Evolutionary conservation across 257 asterid genomes (phyloP).

Genomic region (Solanum verrucosum): DNA sequence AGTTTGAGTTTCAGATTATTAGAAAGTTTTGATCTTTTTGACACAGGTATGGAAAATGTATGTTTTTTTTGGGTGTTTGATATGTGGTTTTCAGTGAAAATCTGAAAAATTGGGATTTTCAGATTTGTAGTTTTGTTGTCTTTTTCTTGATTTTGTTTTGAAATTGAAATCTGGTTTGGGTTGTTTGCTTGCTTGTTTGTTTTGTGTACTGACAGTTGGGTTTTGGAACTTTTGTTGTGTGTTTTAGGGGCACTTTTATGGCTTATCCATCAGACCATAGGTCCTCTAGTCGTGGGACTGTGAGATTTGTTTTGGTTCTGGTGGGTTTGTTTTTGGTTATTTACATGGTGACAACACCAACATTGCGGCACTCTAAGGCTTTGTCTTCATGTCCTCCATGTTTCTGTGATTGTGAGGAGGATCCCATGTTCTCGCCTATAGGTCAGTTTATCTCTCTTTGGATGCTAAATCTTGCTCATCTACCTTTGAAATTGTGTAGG

Average conservation of each 20-base stretch:
- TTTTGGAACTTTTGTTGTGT: not conserved
- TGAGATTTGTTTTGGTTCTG: constrained; percentile 7
- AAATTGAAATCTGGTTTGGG: not conserved
- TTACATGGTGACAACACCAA: constrained; percentile 6
- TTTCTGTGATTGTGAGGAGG: constrained; percentile 27
- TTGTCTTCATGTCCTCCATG: constrained; percentile 22
- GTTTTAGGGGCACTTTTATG: constrained; percentile 15
- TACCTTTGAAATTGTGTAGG: not conserved
- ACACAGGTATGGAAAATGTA: constrained; percentile 10
- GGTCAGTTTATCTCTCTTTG: constrained; percentile 3
- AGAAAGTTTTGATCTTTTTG: constrained; percentile 6
- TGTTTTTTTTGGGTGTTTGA: not conserved
- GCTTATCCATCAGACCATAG: constrained; percentile 24
- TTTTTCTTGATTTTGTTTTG: not conserved
- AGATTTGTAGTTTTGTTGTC: not conserved
- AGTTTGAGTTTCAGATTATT: not conserved
- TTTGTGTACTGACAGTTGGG: not conserved
- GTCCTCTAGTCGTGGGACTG: constrained; percentile 7
- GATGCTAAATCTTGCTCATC: not conserved
- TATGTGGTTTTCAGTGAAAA: not conserved
- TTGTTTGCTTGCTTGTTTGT: too few species aligned
- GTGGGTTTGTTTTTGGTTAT: constrained; percentile 6
- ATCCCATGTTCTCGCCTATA: constrained; percentile 9
- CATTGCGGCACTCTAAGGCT: not conserved
- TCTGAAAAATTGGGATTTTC: not conserved